Percentiles rank a stretch among this genome's conserved stretches.
These are phyloP conservation scores for Phlyctochytrium arcticum DNA, from an alignment of 192 early-diverging fungal genomes.

Conservation along the genomic window DNA sequence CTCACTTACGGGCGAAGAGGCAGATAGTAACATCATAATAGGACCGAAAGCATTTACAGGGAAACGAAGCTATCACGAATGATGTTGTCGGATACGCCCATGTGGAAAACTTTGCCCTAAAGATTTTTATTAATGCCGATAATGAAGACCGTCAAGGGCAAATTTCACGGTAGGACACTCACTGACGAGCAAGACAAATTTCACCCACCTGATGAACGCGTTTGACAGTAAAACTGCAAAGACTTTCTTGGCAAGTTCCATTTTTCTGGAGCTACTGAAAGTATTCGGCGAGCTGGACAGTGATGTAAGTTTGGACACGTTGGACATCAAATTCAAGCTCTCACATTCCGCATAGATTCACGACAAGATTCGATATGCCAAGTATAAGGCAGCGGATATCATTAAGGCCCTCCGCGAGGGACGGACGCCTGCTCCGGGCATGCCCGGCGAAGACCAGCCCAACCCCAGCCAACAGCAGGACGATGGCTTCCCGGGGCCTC, in stretches of 20 bases:
- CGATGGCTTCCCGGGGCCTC: background rate
- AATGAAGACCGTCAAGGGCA: conserved; percentile 82
- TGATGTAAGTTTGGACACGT: conserved; percentile 17
- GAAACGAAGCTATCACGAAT: conserved; percentile 66
- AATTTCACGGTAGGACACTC: conserved; percentile 66
- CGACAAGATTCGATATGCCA: conserved; percentile 92
- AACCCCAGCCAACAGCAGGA: background rate
- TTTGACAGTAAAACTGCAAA: conserved; percentile 86
- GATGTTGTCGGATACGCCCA: conserved; percentile 76
- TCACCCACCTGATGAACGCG: too few species aligned
- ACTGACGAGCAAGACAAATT: background rate
- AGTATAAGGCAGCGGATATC: conserved; percentile 94
- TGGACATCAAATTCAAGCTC: background rate
- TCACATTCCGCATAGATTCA: conserved; percentile 39
- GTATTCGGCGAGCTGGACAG: conserved; percentile 63
- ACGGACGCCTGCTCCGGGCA: conserved; percentile 51
- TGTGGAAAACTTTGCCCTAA: conserved; percentile 84
- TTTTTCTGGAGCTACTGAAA: conserved; percentile 83
- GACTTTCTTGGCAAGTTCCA: conserved; percentile 77
- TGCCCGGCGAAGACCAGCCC: conserved; percentile 28
- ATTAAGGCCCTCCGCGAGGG: conserved; percentile 87
- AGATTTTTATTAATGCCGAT: conserved; percentile 86
- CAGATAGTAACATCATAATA: conserved; percentile 54
- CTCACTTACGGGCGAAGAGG: conserved; percentile 71
- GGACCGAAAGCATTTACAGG: conserved; percentile 65